A percentile compares a stretch with the other conserved stretches of the same genome.
Conservation (phyloP, 1,284 basidiomycete genomes). For the Ceratorhiza oryzae-sativae region DNA sequence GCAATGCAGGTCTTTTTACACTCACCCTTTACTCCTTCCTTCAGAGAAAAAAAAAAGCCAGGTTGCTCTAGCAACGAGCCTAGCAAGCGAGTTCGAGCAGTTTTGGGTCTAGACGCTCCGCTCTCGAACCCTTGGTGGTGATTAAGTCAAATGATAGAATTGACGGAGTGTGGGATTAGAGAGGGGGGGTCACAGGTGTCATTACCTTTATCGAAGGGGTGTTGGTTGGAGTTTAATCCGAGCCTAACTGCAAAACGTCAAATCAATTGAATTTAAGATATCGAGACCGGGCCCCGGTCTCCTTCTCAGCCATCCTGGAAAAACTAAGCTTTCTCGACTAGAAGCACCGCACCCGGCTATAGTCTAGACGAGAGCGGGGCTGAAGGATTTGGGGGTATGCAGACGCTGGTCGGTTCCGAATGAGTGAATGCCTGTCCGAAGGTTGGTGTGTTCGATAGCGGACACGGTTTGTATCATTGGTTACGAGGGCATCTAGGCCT, state of each 20-base stretch:
- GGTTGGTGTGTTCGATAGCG: too few relatives aligned
- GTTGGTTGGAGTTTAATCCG: neutral
- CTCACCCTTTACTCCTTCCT: neutral
- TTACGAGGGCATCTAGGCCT: too few relatives aligned
- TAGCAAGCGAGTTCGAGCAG: neutral
- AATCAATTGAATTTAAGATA: neutral
- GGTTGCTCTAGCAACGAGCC: neutral
- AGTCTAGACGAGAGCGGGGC: neutral
- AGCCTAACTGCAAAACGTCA: neutral
- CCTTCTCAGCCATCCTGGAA: neutral
- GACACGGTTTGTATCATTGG: too few relatives aligned
- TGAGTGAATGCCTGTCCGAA: too few relatives aligned
- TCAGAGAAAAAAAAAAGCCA: neutral
- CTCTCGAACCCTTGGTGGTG: neutral
- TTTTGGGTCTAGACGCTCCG: neutral
- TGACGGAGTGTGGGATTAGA: neutral
- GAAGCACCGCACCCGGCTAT: neutral
- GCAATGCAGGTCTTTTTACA: neutral
- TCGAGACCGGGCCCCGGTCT: neutral
- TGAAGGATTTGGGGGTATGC: neutral
- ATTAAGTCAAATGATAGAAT: neutral
- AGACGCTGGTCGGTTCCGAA: too few relatives aligned
- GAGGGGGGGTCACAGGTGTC: neutral
- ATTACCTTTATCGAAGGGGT: neutral
- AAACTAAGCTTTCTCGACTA: neutral